phyloP scores from a whole-genome alignment of 2,329 filamentous ascomycete genomes.

The Dactylellina drechsleri region DNA sequence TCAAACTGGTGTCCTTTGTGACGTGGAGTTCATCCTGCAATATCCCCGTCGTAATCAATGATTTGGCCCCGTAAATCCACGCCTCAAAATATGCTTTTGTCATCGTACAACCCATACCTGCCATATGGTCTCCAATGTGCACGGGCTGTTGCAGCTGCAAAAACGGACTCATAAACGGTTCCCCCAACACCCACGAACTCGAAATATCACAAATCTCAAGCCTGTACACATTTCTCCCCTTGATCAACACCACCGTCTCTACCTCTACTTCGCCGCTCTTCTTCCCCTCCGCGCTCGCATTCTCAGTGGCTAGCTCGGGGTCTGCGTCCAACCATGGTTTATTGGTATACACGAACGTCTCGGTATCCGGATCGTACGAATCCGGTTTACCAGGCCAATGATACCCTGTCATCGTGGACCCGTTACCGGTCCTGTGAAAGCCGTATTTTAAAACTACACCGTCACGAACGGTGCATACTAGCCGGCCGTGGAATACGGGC shows the following conservation, averaged over 20 bases:
- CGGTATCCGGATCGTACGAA: background rate
- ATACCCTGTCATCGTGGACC: background rate
- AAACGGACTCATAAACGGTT: slow-evolving; percentile 13
- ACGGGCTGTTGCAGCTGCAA: background rate
- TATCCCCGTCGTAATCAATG: slow-evolving; percentile 1
- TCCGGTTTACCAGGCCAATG: background rate
- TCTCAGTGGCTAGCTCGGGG: too few relatives aligned
- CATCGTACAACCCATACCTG: background rate
- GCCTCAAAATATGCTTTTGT: background rate
- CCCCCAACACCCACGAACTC: background rate
- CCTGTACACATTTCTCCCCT: background rate
- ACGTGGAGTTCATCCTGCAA: background rate
- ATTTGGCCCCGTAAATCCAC: slow-evolving; percentile 6
- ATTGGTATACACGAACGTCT: background rate
- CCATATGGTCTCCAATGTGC: too few relatives aligned
- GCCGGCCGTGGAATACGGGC: too few relatives aligned
- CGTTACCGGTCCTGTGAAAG: too few relatives aligned
- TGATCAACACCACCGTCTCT: background rate
- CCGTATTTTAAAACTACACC: too few relatives aligned
- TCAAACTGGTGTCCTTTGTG: background rate
- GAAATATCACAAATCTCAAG: background rate
- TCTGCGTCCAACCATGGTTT: background rate
- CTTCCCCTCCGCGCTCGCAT: too few relatives aligned
- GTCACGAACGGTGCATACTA: too few relatives aligned
- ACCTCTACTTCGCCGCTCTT: background rate